Base-by-base conservation (phyloP, 2,329 filamentous ascomycete genomes). In the Byssothecium circinans region DNA sequence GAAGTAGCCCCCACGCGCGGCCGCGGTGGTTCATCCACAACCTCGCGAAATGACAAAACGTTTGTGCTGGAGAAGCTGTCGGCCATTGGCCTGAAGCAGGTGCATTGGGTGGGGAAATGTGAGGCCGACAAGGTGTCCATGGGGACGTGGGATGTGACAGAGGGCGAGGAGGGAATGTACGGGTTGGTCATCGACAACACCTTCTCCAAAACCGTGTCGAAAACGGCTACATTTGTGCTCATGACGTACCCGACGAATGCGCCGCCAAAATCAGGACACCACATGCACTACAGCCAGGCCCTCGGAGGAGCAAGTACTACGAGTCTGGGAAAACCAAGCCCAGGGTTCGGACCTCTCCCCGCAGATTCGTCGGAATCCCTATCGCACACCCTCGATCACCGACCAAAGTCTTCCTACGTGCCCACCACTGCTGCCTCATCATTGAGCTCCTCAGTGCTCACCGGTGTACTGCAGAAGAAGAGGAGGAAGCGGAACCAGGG, bases 141-240 rank as follows among this genome's bases (percentile, higher is more conserved):
- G 71, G 94, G 92, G 25, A 94, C 86, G 17, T 89, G 90, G 68
- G 88, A 96, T 65, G 89, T 97, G 19, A 76, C 77, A 0, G 64
- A 76, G 7, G 84, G 84, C 27, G 84, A 94, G 54, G 89, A 86
- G 19, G 94, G 94, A 65, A 96, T 96, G 83, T 99, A 95, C 68
- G 94, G 91, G 47, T 78, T 99, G 52, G 90, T 97, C 25, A 96
- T 99, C 66, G 94, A 99, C 81, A 99, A 99, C 67, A 99, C 94
- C 22, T 99, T 99, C 69, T 96, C 91, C 50, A 97, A 96, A 75
- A 70, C 89, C 87, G 65, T 73, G 14, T 94, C 91, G 43, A 99
- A 99, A 75, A 96, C 88, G 23, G 91, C 91, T 17, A 97, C 92
- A 7, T 89, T 99, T 64, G 91, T 96, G 29, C 83, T 99, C 43